These are phyloP conservation scores for Saksenaea oblongispora DNA, from an alignment of 371 early-diverging fungal genomes.

Conservation along the genomic window DNA sequence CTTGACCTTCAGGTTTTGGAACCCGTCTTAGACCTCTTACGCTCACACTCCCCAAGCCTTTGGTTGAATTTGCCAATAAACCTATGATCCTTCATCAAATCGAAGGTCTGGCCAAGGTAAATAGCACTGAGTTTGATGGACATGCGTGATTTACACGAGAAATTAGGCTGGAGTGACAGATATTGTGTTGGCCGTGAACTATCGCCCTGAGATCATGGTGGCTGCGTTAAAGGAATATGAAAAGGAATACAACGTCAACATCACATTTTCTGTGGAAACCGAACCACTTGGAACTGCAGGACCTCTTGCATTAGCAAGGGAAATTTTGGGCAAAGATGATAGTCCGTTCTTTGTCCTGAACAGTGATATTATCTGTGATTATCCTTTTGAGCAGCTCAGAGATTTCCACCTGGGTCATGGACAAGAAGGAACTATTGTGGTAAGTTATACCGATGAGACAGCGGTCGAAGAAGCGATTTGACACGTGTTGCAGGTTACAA, in stretches of 20 bases:
- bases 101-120: constrained; percentile 94
- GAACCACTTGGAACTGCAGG: constrained; percentile 99
- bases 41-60: constrained; percentile 97
- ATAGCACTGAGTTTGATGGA: neutral
- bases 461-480: neutral
- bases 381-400: constrained; percentile 92
- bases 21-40: constrained; percentile 99
- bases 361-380: constrained; percentile 99
- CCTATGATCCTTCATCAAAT: constrained; percentile 99
- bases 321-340: constrained; percentile 90
- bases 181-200: constrained; percentile 99
- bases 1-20: constrained; percentile 81
- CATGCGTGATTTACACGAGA: neutral
- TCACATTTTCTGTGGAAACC: constrained; percentile 97
- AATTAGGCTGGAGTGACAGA: constrained; percentile 94
- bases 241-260: constrained; percentile 87
- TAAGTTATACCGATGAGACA: constrained; percentile 29
- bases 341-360: constrained; percentile 99
- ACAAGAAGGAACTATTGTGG: constrained; percentile 92
- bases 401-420: constrained; percentile 91
- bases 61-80: constrained; percentile 99
- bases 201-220: constrained; percentile 97
- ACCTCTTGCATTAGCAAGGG: constrained; percentile 94
- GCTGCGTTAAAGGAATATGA: constrained; percentile 87
- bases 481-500: constrained; percentile 72